A percentile compares a stretch with the other conserved stretches of the same genome.
phyloP scores from a whole-genome alignment of 2,329 filamentous ascomycete species.

The Xylariaceae sp. region DNA sequence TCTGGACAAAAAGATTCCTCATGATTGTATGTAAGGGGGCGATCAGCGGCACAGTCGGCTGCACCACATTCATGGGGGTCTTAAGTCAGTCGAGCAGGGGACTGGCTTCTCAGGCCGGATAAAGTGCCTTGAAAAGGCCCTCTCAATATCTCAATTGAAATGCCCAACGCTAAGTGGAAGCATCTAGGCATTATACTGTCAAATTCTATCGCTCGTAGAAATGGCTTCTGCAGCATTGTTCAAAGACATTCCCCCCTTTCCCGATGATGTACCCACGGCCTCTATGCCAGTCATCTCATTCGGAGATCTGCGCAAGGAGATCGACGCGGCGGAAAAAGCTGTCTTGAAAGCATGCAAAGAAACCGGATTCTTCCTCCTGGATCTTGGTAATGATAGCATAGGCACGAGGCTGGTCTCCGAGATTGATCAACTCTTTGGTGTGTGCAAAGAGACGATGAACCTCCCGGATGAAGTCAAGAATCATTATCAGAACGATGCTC shows the following conservation, averaged over 20 bases:
- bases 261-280: constrained; percentile 15
- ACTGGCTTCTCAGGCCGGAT: too few species aligned
- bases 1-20: too few species aligned
- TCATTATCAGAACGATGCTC: constrained; percentile 9
- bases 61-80: too few species aligned
- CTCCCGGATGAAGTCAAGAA: constrained; percentile 9
- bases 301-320: not conserved
- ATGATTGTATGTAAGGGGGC: too few species aligned
- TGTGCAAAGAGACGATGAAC: constrained; percentile 7
- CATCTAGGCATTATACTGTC: too few species aligned
- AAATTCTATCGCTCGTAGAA: too few species aligned
- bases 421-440: constrained; percentile 12
- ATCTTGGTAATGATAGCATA: constrained; percentile 7
- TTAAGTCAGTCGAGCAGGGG: too few species aligned
- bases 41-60: too few species aligned
- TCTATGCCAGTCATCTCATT: constrained; percentile 13
- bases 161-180: too few species aligned
- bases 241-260: constrained; percentile 13
- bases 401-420: constrained; percentile 4
- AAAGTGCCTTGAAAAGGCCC: too few species aligned
- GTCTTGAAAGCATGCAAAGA: constrained; percentile 5
- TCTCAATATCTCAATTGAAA: too few species aligned
- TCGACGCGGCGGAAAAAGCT: not conserved
- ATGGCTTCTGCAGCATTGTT: constrained; percentile 2
- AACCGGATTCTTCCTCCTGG: constrained; percentile 19